Conservation (phyloP, 1,139 yeast species). For the Sugiyamaella grinbergsii region DNA sequence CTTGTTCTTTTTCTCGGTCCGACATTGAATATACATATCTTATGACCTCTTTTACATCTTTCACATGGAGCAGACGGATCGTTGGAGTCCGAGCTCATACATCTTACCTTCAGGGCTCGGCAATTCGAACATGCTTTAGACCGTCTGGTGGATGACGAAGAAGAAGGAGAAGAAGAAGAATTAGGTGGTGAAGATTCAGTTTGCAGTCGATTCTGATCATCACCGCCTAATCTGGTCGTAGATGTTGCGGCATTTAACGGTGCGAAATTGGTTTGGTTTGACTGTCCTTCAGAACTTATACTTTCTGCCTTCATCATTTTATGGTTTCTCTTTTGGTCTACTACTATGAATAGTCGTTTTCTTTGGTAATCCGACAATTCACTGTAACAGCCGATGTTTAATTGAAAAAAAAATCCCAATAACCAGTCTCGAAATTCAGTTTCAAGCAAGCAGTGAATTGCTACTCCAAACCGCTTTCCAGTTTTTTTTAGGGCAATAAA, state of each 20-base stretch:
- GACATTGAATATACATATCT: slow-evolving; percentile 68
- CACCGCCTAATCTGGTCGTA: not conserved
- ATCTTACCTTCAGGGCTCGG: slow-evolving; percentile 76
- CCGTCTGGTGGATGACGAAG: slow-evolving; percentile 35
- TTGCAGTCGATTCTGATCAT: too few relatives aligned
- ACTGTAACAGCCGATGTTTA: too few relatives aligned
- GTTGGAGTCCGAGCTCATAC: slow-evolving; percentile 67
- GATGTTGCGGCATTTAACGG: not conserved
- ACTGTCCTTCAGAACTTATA: not conserved
- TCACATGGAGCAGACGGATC: slow-evolving; percentile 68
- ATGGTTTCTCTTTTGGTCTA: too few relatives aligned
- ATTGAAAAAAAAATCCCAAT: too few relatives aligned
- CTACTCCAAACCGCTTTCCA: too few relatives aligned
- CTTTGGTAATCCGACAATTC: too few relatives aligned
- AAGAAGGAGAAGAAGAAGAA: not conserved
- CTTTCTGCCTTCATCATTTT: slow-evolving; percentile 1
- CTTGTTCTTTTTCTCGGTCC: slow-evolving; percentile 59
- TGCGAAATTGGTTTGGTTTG: not conserved
- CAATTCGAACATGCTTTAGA: slow-evolving; percentile 78
- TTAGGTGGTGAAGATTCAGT: not conserved
- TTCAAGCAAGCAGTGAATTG: too few relatives aligned
- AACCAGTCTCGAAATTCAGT: too few relatives aligned
- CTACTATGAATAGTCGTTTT: too few relatives aligned
- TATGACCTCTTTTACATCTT: slow-evolving; percentile 66
- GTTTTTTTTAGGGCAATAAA: too few relatives aligned